These are phyloP conservation scores for Ulmus americana DNA, from an alignment of 331 rosid species.

Conservation along the genomic window DNA sequence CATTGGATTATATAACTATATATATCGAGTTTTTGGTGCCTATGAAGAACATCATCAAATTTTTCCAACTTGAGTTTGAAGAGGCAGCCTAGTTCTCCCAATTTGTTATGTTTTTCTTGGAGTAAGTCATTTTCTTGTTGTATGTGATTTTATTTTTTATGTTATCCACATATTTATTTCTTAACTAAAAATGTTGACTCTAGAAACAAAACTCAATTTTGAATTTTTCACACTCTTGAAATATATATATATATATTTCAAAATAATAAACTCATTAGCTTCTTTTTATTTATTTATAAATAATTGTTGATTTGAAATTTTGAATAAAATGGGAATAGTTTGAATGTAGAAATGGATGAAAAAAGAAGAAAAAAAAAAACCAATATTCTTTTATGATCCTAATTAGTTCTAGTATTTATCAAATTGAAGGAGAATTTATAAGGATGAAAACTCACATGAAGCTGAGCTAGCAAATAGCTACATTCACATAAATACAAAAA, in stretches of 20 bases:
- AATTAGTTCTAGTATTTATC: no score
- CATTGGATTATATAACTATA: background rate
- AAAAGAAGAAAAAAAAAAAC: no score
- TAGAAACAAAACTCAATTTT: constrained; percentile 18
- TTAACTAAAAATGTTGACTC: constrained; percentile 24
- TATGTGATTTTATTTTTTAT: background rate
- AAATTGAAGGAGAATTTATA: background rate
- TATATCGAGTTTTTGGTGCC: constrained; percentile 2
- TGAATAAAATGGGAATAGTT: no score
- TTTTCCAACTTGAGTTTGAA: background rate
- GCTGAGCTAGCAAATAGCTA: background rate
- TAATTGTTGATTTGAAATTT: no score
- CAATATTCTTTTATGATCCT: no score
- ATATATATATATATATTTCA: background rate
- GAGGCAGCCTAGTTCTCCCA: background rate
- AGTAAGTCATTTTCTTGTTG: background rate
- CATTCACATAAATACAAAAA: constrained; percentile 14
- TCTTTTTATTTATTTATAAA: background rate
- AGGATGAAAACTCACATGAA: constrained; percentile 5
- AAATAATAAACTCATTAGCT: background rate
- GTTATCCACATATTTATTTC: background rate
- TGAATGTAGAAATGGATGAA: no score
- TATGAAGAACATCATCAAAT: constrained; percentile 3
- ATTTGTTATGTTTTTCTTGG: background rate
- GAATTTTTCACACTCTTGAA: constrained; percentile 12